Evolutionary conservation across 176 grass and related monocot genomes (phyloP), one percentile per base, ranked within the genome.

Genomic region (Aechmea fasciata): DNA sequence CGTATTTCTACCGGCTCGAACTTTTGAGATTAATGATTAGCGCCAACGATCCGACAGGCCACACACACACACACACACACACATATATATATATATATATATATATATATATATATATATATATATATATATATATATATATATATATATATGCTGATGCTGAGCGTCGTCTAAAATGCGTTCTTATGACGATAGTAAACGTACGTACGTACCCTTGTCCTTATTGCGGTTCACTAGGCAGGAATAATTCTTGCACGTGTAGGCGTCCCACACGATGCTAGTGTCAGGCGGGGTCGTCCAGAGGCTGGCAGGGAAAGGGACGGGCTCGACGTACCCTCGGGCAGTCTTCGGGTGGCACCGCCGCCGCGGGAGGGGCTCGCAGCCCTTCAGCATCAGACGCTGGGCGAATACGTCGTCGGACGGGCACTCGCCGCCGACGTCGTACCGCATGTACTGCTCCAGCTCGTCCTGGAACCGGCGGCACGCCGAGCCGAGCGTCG

Each of bases 341-440:
- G 79, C 81, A 2, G 87, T 87, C 61, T 91, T 55, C 3, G 89
- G 69, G 64, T 86, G 26, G 86, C 94, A 97, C 0, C 86, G 87
- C 2, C 89, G 75, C 9, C 84, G 83, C 3, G 94, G 94, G 12
- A 97, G 77, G 29, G 94, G 89, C 69, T 97, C 93, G 77, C 93
- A 97, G 9, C 89, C 87, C 47, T 85, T 82, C 13, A 90, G 80
- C 77, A 90, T 69, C 47, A 90, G 67, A n/a, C 70, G 72, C 67
- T 86, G 87, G 13, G 87, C 72, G 7, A 73, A 77, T 3, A 71
- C 41, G 28, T 90, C 87, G 59, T 90, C 87, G 33, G 83, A 82
- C 1, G 83, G 87, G 79, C 87, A 90, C 74, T 82, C 83, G 12
- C 64, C 78, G 55, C 80, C 84, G 26, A 64, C 77, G 1, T 82